A percentile compares a stretch with the other conserved stretches of the same genome.
Evolutionary conservation across 1,139 yeast species (phyloP).

Genomic region (Zygoascus meyerae): DNA sequence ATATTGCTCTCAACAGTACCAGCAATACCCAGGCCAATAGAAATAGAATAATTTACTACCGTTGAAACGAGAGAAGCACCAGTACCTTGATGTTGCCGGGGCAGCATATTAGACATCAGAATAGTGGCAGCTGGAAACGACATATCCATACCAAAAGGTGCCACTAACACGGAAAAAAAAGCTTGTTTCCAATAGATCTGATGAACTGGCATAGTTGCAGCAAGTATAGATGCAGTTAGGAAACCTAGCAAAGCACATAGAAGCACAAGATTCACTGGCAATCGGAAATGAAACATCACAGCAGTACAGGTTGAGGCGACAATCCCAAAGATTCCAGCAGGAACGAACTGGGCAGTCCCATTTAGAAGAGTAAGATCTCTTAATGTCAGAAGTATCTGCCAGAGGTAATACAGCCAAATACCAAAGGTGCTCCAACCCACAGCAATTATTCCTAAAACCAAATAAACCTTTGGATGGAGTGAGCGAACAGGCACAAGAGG

Average conservation of each 20-base stretch:
- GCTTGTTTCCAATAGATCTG: conserved; percentile 52
- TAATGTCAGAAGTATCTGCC: conserved; percentile 36
- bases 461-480: conserved; percentile 40
- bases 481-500: conserved; percentile 47
- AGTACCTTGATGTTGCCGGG: conserved; percentile 53
- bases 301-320: conserved; percentile 45
- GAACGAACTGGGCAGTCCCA: conserved; percentile 39
- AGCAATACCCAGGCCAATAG: conserved; percentile 59
- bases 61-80: conserved; percentile 62
- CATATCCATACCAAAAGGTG: conserved; percentile 59
- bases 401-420: conserved; percentile 47
- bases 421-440: conserved; percentile 62
- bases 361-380: conserved; percentile 36
- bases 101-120: conserved; percentile 46
- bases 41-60: conserved; percentile 55
- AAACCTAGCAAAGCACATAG: conserved; percentile 43
- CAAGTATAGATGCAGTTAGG: conserved; percentile 37
- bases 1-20: conserved; percentile 51
- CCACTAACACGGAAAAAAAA: conserved; percentile 44
- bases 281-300: conserved; percentile 31
- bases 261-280: conserved; percentile 41
- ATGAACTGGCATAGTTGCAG: conserved; percentile 43
- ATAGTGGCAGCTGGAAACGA: conserved; percentile 60
- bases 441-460: conserved; percentile 45
- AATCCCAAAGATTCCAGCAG: conserved; percentile 41